These are phyloP conservation scores for Botrytis squamosa DNA, from an alignment of 2,329 filamentous ascomycete species.

Conservation along the genomic window DNA sequence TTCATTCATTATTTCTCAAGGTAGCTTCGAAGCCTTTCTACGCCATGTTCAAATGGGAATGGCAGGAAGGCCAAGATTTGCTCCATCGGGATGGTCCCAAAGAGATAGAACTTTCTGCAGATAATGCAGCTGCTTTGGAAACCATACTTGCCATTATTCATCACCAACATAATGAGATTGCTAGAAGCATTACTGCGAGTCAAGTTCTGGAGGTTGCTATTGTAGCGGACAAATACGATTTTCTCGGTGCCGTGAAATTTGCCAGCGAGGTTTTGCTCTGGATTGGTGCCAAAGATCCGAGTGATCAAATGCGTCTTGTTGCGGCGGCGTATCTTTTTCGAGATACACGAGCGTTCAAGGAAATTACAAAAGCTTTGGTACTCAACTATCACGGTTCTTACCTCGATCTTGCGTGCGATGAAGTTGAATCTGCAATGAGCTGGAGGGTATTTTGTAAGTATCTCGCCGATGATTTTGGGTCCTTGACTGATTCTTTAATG, in stretches of 20 bases:
- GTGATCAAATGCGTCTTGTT: conserved; percentile 18
- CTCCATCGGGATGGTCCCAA: conserved; percentile 18
- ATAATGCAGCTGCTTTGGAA: conserved; percentile 23
- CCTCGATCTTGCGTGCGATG: conserved; percentile 20
- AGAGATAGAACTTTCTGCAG: conserved; percentile 25
- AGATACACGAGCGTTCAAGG: conserved; percentile 23
- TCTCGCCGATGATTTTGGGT: neutral
- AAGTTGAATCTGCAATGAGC: conserved; percentile 23
- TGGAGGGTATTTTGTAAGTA: conserved; percentile 23
- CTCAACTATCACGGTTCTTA: conserved; percentile 20
- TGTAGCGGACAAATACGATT: conserved; percentile 27
- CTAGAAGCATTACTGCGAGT: conserved; percentile 20
- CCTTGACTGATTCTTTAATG: conserved; percentile 13
- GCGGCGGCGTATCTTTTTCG: conserved; percentile 26
- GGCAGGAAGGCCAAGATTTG: conserved; percentile 18
- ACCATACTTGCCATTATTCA: conserved; percentile 26
- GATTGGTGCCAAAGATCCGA: conserved; percentile 1
- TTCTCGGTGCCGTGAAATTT: conserved; percentile 22
- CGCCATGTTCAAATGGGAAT: conserved; percentile 25
- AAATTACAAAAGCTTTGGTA: conserved; percentile 23
- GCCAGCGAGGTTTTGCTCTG: conserved; percentile 22
- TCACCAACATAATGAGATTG: conserved; percentile 21
- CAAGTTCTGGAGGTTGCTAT: conserved; percentile 22
- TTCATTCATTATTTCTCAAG: conserved; percentile 26
- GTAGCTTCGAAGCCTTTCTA: conserved; percentile 25